phyloP scores from a whole-genome alignment of 495 filamentous ascomycete species.

The Lepidopterella palustris region DNA sequence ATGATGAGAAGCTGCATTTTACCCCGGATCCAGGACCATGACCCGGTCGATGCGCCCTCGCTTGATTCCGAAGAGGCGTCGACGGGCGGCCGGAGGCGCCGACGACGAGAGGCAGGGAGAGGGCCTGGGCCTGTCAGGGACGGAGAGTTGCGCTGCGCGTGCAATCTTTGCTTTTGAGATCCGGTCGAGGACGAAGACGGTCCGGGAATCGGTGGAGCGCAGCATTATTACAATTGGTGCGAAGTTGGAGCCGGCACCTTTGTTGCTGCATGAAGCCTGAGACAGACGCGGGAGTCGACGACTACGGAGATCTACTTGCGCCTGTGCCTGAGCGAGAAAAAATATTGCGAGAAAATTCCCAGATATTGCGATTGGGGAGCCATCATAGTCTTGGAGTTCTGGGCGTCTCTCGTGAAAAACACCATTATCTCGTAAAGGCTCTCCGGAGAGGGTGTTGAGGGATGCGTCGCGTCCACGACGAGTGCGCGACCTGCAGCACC shows the following conservation, averaged over 20 bases:
- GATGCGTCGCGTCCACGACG: too few species aligned
- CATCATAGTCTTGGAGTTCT: too few species aligned
- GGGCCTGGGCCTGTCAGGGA: background rate
- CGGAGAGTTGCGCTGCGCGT: too few species aligned
- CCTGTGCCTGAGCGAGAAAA: too few species aligned
- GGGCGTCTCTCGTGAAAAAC: too few species aligned
- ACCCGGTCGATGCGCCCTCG: constrained; percentile 12
- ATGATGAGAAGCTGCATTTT: constrained; percentile 2
- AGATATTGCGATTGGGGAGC: too few species aligned
- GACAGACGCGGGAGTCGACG: background rate
- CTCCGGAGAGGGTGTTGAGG: too few species aligned
- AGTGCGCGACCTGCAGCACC: too few species aligned
- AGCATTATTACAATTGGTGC: background rate
- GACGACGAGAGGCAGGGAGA: background rate
- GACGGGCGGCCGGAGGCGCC: constrained; percentile 1
- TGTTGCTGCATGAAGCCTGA: background rate
- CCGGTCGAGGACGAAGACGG: background rate
- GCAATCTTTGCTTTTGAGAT: background rate
- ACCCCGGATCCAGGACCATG: constrained; percentile 19
- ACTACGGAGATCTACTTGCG: too few species aligned
- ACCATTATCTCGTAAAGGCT: too few species aligned
- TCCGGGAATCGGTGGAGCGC: background rate
- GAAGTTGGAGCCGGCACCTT: background rate
- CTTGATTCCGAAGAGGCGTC: constrained; percentile 9
- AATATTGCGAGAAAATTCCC: too few species aligned